A percentile compares a stretch with the other conserved stretches of the same genome.
phyloP scores from a whole-genome alignment of 2,329 filamentous ascomycete genomes.

The Parasarocladium wereldwijsianum region DNA sequence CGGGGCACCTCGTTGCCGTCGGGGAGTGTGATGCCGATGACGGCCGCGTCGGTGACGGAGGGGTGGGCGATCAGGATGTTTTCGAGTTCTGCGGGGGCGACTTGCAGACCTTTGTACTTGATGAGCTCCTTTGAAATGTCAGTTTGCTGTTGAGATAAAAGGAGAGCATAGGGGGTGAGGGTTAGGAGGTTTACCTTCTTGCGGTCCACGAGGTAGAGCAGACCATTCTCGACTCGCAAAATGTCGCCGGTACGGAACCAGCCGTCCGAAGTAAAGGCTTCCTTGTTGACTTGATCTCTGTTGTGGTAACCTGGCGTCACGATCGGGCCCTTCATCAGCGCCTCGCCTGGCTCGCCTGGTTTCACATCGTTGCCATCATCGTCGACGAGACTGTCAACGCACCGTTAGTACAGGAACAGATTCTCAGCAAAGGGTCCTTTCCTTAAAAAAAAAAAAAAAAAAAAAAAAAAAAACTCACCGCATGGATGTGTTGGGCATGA shows the following conservation, averaged over 20 bases:
- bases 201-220: slow-evolving; percentile 68
- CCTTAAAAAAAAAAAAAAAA: neutral
- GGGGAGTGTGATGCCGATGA: slow-evolving; percentile 37
- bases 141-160: too few species aligned
- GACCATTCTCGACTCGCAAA: slow-evolving; percentile 52
- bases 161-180: neutral
- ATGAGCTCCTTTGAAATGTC: slow-evolving; percentile 39
- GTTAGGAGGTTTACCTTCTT: slow-evolving; percentile 43
- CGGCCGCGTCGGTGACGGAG: slow-evolving; percentile 40
- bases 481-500: slow-evolving; percentile 15
- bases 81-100: slow-evolving; percentile 51
- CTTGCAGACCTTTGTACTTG: slow-evolving; percentile 46
- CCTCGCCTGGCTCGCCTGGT: slow-evolving; percentile 35
- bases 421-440: slow-evolving; percentile 8
- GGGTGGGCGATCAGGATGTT: slow-evolving; percentile 25
- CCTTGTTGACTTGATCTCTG: slow-evolving; percentile 49
- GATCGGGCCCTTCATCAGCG: slow-evolving; percentile 57
- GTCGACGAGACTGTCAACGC: slow-evolving; percentile 21
- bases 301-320: slow-evolving; percentile 59
- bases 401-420: too few species aligned
- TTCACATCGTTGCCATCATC: slow-evolving; percentile 23
- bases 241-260: slow-evolving; percentile 78
- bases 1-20: slow-evolving; percentile 33
- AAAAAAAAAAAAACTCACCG: slow-evolving; percentile 9
- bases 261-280: slow-evolving; percentile 34